Percentiles rank a stretch among this genome's conserved stretches.
Evolutionary conservation across 768 basidiomycete species (phyloP).

Genomic region (Podaxis carcinomalis): DNA sequence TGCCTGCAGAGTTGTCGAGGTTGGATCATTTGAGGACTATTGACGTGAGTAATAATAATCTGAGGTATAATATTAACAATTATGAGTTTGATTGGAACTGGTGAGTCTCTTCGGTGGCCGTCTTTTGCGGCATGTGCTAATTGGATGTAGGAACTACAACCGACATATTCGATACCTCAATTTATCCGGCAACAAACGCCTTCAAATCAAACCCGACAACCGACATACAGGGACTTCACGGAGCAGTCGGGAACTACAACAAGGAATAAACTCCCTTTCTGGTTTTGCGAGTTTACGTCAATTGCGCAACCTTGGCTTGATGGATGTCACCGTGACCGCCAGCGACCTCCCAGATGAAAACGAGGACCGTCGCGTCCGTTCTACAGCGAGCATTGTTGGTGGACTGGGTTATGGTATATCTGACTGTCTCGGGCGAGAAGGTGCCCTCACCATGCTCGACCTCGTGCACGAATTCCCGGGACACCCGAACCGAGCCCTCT

Average conservation of each 20-base stretch:
- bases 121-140: not conserved
- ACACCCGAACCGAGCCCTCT: constrained; percentile 76
- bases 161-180: constrained; percentile 91
- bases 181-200: constrained; percentile 92
- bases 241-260: constrained; percentile 28
- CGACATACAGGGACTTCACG: constrained; percentile 38
- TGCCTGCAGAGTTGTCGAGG: constrained; percentile 88
- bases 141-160: constrained; percentile 83
- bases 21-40: constrained; percentile 73
- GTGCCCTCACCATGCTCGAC: constrained; percentile 86
- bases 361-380: constrained; percentile 88
- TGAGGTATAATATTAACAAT: constrained; percentile 98
- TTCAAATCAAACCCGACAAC: constrained; percentile 71
- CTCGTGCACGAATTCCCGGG: constrained; percentile 85
- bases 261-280: constrained; percentile 47
- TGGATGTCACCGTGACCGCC: constrained; percentile 87
- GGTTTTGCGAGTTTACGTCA: constrained; percentile 87
- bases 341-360: constrained; percentile 76
- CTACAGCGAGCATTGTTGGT: constrained; percentile 83
- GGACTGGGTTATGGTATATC: constrained; percentile 96
- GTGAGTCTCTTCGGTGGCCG: constrained; percentile 42
- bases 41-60: constrained; percentile 89
- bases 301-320: constrained; percentile 89
- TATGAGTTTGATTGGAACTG: constrained; percentile 99
- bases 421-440: constrained; percentile 79